phyloP scores from a whole-genome alignment of 2,329 filamentous ascomycete species.

The Lojkania enalia region DNA sequence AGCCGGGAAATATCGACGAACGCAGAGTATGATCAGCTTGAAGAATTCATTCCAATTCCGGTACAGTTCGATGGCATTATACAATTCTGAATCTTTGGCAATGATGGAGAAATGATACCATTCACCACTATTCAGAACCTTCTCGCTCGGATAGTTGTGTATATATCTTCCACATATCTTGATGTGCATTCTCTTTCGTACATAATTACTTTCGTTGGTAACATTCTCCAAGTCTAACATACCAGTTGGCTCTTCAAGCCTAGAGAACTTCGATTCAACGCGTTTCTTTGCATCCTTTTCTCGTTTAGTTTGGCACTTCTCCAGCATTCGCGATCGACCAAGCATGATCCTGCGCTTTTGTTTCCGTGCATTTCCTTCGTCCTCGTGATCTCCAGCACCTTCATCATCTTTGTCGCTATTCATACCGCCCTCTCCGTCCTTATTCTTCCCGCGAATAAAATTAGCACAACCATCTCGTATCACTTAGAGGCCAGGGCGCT shows the following conservation, averaged over 20 bases:
- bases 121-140: conserved; percentile 52
- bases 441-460: conserved; percentile 47
- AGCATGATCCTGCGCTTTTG: too few relatives aligned
- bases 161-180: conserved; percentile 54
- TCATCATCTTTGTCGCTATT: conserved; percentile 7
- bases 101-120: conserved; percentile 58
- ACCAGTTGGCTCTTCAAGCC: conserved; percentile 14
- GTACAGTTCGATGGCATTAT: conserved; percentile 51
- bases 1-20: conserved; percentile 54
- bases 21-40: conserved; percentile 51
- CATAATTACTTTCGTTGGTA: conserved; percentile 36
- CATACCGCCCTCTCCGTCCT: conserved; percentile 28
- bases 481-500: conserved; percentile 54
- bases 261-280: conserved; percentile 6
- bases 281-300: conserved; percentile 32
- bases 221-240: conserved; percentile 45
- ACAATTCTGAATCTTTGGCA: conserved; percentile 53
- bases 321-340: conserved; percentile 13
- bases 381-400: conserved; percentile 8
- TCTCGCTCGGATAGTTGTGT: conserved; percentile 56
- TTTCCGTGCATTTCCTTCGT: too few relatives aligned
- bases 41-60: conserved; percentile 57
- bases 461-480: conserved; percentile 57
- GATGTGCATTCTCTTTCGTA: conserved; percentile 48
- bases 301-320: conserved; percentile 34